Evolutionary conservation across 192 early-diverging fungal species (phyloP), one percentile per base, ranked within the genome.

Genomic region (Backusella sp.): DNA sequence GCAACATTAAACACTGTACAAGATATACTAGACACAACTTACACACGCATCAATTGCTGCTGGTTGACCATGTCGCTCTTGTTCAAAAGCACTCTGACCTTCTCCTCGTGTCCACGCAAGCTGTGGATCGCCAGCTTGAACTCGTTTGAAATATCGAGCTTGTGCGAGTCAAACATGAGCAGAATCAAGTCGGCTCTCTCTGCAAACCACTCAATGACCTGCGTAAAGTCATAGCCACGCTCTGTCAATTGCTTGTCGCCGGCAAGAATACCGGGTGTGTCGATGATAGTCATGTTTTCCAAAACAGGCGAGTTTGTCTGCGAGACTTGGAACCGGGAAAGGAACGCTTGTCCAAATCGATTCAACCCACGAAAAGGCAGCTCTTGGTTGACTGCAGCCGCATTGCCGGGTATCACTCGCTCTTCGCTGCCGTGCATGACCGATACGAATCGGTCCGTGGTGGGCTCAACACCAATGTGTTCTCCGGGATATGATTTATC

Each of bases 81-180:
- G 84, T 95, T 95, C 1, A 96, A 83, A 37, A 94, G 91, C 0
- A 94, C 88, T 15, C 92, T 85, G 7, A 94, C 90, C 79, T 95
- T 96, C 73, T 94, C 94, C 46, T 94, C 93, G 59, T 95, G 90
- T 3, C 93, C 93, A 32, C 86, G 87, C 70, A 94, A 81, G 6
- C 87, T 85, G 72, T 86, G 84, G 52, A 95, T 94, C 2, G 91
- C 90, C 11, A 84, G 79, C 80, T 92, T 93, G 78, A 96, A 93
- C 81, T 96, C 93, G 80, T 95, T 92, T 30, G 88, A 90, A 66
- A 95, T 94, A 72, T 95, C 95, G 74, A 96, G 85, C 82, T 94
- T 96, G 83, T 94, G 89, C 4, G 89, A 90, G 77, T 96, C 94
- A 85, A 96, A 95, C 78, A 96, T 80, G 19, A 96, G 80, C 30